Evolutionary conservation across 2,329 filamentous ascomycete genomes (phyloP).

Genomic region (Huntiella decipiens): DNA sequence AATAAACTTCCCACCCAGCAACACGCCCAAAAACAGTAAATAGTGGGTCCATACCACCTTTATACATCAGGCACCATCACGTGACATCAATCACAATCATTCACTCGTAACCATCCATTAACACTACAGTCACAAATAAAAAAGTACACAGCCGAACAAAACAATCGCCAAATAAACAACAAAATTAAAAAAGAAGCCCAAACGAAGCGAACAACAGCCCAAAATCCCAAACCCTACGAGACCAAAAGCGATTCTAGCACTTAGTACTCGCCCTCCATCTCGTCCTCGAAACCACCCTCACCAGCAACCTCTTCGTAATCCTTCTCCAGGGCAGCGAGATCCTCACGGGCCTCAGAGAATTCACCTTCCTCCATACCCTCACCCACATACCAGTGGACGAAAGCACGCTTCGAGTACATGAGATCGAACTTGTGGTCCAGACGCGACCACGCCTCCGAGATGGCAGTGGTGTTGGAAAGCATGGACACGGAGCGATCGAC

Average conservation of each 20-base stretch:
- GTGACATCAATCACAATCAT: too few species aligned
- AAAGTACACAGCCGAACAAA: conserved; percentile 1
- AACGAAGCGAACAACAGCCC: background rate
- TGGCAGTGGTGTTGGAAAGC: conserved; percentile 59
- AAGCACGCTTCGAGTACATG: conserved; percentile 62
- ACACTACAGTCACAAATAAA: too few species aligned
- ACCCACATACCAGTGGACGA: conserved; percentile 66
- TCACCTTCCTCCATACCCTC: conserved; percentile 89
- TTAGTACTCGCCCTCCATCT: conserved; percentile 65
- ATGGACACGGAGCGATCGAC: conserved; percentile 48
- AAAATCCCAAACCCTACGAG: too few species aligned
- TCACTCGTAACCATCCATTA: too few species aligned
- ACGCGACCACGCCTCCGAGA: conserved; percentile 53
- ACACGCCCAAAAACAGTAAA: too few species aligned
- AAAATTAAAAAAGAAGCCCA: conserved; percentile 5
- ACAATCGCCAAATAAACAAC: background rate
- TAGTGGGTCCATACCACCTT: too few species aligned
- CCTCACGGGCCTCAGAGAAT: conserved; percentile 73
- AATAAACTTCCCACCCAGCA: too few species aligned
- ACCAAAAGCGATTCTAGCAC: conserved; percentile 6
- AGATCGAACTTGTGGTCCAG: conserved; percentile 60
- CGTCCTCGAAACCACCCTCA: conserved; percentile 48
- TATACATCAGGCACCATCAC: too few species aligned
- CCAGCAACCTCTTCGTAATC: conserved; percentile 72
- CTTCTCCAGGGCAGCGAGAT: conserved; percentile 68